Evolutionary conservation across 164 flowering plant species (phyloP).

Genomic region (Stephania japonica): DNA sequence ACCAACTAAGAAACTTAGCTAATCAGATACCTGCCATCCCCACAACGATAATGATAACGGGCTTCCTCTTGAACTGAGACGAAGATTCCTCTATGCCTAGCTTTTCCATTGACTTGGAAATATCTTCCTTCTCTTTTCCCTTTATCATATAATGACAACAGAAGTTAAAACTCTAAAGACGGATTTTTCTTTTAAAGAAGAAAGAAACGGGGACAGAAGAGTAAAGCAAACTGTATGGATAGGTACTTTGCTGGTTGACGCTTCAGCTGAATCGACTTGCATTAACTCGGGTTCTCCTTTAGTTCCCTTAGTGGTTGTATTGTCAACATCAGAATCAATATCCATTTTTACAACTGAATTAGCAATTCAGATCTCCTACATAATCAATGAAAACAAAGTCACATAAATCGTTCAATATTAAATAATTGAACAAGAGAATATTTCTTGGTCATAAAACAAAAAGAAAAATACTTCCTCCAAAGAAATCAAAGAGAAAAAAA

Average conservation of each 20-base stretch:
- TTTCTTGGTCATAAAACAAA: too few relatives aligned
- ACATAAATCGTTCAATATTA: too few relatives aligned
- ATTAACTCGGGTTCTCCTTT: slow-evolving; percentile 18
- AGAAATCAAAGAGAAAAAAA: too few relatives aligned
- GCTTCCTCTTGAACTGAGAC: slow-evolving; percentile 60
- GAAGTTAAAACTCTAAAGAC: too few relatives aligned
- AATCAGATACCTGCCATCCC: slow-evolving; percentile 81
- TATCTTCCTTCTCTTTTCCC: slow-evolving; percentile 39
- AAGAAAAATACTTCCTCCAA: too few relatives aligned
- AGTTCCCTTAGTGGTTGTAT: slow-evolving; percentile 9
- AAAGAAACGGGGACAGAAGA: background rate
- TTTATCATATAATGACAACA: too few relatives aligned
- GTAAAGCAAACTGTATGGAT: background rate
- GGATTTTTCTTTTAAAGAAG: too few relatives aligned
- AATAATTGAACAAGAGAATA: too few relatives aligned
- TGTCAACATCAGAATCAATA: slow-evolving; percentile 20
- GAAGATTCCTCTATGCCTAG: slow-evolving; percentile 45
- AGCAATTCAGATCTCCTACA: too few relatives aligned
- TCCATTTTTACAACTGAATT: slow-evolving; percentile 8
- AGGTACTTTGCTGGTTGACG: slow-evolving; percentile 10
- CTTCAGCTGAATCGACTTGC: slow-evolving; percentile 25
- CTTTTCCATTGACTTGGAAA: slow-evolving; percentile 55
- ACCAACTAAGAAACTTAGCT: background rate
- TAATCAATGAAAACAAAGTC: too few relatives aligned
- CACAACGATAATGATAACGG: slow-evolving; percentile 75